Percentiles rank a stretch among this genome's conserved stretches.
These are phyloP conservation scores for Leptographium galeiforme DNA, from an alignment of 2,329 filamentous ascomycete species.

Conservation along the genomic window DNA sequence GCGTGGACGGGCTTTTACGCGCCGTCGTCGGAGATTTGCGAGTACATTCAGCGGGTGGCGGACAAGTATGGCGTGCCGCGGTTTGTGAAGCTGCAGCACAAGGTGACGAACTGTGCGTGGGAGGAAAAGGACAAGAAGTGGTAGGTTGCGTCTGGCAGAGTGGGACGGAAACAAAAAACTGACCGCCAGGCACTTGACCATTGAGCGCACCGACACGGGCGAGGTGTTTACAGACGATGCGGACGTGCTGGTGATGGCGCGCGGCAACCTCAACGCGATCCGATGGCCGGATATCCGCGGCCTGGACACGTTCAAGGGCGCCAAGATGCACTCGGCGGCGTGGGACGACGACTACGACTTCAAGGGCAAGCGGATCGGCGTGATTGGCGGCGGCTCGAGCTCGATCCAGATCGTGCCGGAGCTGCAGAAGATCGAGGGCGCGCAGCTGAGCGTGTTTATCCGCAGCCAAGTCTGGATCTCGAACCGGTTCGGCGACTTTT, in stretches of 20 bases:
- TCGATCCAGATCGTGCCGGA: conserved; percentile 18
- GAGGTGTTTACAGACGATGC: not conserved
- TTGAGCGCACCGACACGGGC: not conserved
- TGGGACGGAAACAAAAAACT: no score
- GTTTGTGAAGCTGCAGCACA: conserved; percentile 14
- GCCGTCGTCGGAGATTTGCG: not conserved
- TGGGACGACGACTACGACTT: conserved; percentile 11
- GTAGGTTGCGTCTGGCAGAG: not conserved
- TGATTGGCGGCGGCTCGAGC: conserved; percentile 19
- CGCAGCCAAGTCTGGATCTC: conserved; percentile 11
- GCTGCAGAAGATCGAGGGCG: conserved; percentile 10
- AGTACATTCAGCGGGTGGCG: not conserved
- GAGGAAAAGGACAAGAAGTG: conserved; percentile 16
- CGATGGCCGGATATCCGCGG: not conserved
- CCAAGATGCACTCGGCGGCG: not conserved
- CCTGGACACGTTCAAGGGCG: not conserved
- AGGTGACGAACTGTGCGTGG: conserved; percentile 28
- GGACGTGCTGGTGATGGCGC: not conserved
- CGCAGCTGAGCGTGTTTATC: conserved; percentile 7
- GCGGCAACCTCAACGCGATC: not conserved
- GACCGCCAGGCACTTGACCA: not conserved
- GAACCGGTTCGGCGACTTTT: conserved; percentile 24
- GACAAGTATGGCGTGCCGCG: not conserved
- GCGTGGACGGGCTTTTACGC: not conserved
- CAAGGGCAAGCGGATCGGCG: conserved; percentile 15